A percentile compares a stretch with the other conserved stretches of the same genome.
Conservation (phyloP, 1,284 basidiomycete genomes). For the Ceratobasidium sp. region DNA sequence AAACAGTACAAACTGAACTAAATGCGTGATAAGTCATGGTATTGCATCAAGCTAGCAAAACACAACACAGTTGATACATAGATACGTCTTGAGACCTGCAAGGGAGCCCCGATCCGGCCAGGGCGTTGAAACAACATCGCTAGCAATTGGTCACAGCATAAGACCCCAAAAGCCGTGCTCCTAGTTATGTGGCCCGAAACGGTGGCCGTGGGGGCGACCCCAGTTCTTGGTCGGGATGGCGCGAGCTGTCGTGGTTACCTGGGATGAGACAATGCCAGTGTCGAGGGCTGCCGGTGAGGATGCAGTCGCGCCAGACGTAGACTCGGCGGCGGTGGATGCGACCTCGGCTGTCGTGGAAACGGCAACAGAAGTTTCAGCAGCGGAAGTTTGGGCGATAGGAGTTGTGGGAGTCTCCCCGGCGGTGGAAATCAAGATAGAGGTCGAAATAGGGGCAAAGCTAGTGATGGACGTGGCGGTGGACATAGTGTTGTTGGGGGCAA, state of each 20-base stretch:
- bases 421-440: not conserved
- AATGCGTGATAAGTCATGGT: not conserved
- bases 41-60: not conserved
- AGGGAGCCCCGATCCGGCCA: constrained; percentile 22
- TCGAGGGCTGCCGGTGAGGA: not conserved
- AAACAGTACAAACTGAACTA: not conserved
- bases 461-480: not conserved
- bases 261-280: not conserved
- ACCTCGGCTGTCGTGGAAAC: not conserved
- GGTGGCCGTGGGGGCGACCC: constrained; percentile 17
- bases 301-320: not conserved
- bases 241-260: not conserved
- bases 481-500: not conserved
- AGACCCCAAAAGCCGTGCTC: not conserved
- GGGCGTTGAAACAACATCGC: not conserved
- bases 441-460: not conserved
- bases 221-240: constrained; percentile 20
- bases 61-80: not conserved
- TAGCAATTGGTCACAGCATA: not conserved
- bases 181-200: not conserved
- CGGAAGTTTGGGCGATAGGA: not conserved
- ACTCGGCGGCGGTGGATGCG: not conserved
- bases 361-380: not conserved
- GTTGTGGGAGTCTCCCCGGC: not conserved
- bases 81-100: constrained; percentile 11